phyloP scores from a whole-genome alignment of 768 basidiomycete species.

The Candolleomyces efflorescens region DNA sequence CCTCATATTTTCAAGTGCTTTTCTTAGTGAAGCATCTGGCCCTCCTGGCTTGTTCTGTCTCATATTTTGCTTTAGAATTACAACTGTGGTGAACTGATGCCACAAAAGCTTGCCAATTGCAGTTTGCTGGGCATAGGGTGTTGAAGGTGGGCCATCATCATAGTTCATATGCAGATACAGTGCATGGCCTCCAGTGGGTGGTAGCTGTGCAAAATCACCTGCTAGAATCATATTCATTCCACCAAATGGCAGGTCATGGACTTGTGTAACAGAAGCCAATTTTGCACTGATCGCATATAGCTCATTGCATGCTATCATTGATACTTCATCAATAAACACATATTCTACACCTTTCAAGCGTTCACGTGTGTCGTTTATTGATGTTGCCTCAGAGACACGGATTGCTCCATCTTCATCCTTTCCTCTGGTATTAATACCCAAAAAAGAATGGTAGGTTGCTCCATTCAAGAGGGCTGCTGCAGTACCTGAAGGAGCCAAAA shows the following conservation, averaged over 20 bases:
- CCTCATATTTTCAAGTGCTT: conserved; percentile 17
- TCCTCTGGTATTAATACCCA: conserved; percentile 18
- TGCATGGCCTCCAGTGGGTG: conserved; percentile 22
- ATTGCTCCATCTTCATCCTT: not conserved
- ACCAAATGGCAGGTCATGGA: conserved; percentile 23
- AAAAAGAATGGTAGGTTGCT: conserved; percentile 19
- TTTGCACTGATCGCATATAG: conserved; percentile 24
- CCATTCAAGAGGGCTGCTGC: too few relatives aligned
- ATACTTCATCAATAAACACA: conserved; percentile 33
- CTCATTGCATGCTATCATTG: conserved; percentile 35
- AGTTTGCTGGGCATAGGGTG: conserved; percentile 12
- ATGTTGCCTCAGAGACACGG: not conserved
- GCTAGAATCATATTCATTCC: conserved; percentile 41
- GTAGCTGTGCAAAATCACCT: conserved; percentile 43
- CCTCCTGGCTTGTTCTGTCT: conserved; percentile 23
- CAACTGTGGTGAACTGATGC: conserved; percentile 29
- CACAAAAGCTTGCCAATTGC: conserved; percentile 26
- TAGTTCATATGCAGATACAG: not conserved
- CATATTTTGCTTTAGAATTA: conserved; percentile 32
- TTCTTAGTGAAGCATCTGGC: conserved; percentile 7
- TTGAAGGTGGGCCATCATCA: not conserved
- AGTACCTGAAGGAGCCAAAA: too few relatives aligned
- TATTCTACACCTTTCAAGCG: conserved; percentile 9
- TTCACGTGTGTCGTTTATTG: conserved; percentile 14
- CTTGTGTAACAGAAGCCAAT: conserved; percentile 16